Percentiles rank a stretch among this genome's conserved stretches.
These are phyloP conservation scores for Pachyrhizus erosus DNA, from an alignment of 306 rosid genomes.

Conservation along the genomic window DNA sequence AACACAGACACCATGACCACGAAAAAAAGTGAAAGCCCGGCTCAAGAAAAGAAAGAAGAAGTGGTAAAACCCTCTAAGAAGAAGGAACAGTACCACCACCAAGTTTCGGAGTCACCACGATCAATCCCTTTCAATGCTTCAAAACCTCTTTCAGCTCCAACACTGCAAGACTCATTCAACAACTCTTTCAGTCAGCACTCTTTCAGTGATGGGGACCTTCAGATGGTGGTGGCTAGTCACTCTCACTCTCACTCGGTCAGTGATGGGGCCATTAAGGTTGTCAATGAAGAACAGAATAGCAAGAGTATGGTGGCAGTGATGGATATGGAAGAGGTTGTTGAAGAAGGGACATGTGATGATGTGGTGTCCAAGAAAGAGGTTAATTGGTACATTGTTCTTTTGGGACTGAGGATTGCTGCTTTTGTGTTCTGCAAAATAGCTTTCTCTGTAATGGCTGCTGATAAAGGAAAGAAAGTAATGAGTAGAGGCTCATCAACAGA, in stretches of 20 bases:
- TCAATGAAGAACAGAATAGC: not conserved
- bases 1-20: not conserved
- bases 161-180: not conserved
- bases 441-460: slow-evolving; percentile 72
- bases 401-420: slow-evolving; percentile 63
- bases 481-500: not conserved
- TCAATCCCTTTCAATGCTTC: not conserved
- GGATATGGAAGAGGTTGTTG: slow-evolving; percentile 38
- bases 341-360: not conserved
- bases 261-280: not conserved
- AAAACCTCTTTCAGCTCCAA: not conserved
- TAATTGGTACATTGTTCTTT: slow-evolving; percentile 48
- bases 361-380: slow-evolving; percentile 46
- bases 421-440: slow-evolving; percentile 64
- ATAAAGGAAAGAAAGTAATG: slow-evolving; percentile 41
- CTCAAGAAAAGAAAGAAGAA: slow-evolving; percentile 20
- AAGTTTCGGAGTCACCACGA: not conserved
- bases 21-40: slow-evolving; percentile 10
- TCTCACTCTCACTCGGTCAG: not conserved
- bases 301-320: not conserved
- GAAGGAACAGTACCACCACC: not conserved
- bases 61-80: not conserved
- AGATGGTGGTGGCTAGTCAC: not conserved
- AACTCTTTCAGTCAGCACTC: slow-evolving; percentile 43
- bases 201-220: slow-evolving; percentile 41